Percentiles rank a stretch among this genome's conserved stretches.
Conservation (phyloP, 2,329 filamentous ascomycete species). For the Alternaria brassicae region DNA sequence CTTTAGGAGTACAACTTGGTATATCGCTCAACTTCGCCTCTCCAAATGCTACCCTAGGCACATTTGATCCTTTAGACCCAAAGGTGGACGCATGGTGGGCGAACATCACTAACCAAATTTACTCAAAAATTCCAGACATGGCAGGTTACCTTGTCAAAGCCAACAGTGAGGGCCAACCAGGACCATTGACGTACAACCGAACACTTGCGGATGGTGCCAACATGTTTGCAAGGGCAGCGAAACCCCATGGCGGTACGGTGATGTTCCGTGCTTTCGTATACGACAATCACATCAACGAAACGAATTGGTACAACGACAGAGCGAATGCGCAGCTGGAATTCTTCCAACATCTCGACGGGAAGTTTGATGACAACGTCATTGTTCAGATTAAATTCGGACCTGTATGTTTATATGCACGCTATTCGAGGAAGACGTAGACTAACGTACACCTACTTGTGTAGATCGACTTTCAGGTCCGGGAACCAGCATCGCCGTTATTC, state of each 20-base stretch:
- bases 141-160: constrained; percentile 75
- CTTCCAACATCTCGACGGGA: constrained; percentile 68
- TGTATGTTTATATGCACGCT: neutral
- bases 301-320: constrained; percentile 70
- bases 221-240: constrained; percentile 80
- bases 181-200: constrained; percentile 72
- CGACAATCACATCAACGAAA: constrained; percentile 63
- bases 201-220: constrained; percentile 73
- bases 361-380: constrained; percentile 74
- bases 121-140: constrained; percentile 69
- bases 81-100: constrained; percentile 69
- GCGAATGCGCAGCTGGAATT: constrained; percentile 74
- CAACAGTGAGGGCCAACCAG: constrained; percentile 75
- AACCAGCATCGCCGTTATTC: constrained; percentile 71
- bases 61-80: constrained; percentile 70
- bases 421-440: neutral
- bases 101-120: constrained; percentile 65
- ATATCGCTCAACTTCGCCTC: constrained; percentile 74
- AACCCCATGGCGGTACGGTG: constrained; percentile 87
- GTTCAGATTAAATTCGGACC: constrained; percentile 78
- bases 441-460: neutral
- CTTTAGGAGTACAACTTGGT: constrained; percentile 61
- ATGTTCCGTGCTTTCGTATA: constrained; percentile 79
- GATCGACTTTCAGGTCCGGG: constrained; percentile 76
- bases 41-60: constrained; percentile 61